These are phyloP conservation scores for Carex littledalei DNA, from an alignment of 176 grass and related monocot genomes.

Conservation along the genomic window DNA sequence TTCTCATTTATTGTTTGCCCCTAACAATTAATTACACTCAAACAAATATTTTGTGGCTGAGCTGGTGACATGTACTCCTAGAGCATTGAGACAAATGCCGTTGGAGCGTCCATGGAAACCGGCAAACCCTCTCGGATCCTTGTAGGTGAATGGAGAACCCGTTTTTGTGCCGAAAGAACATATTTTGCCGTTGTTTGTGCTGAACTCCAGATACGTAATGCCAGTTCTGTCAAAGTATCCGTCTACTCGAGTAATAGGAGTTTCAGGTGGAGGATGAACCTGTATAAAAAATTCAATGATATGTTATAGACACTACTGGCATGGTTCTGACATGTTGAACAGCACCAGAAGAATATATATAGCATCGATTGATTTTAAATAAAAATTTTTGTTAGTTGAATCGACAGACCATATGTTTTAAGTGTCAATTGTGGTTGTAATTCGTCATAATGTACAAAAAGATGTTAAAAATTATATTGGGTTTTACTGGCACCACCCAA, in stretches of 20 bases:
- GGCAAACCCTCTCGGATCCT: constrained; percentile 13
- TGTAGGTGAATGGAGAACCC: constrained; percentile 22
- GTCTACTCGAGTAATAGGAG: constrained; percentile 22
- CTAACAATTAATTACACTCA: no score
- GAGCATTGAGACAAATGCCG: constrained; percentile 10
- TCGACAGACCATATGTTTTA: neutral
- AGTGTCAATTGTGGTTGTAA: neutral
- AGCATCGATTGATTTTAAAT: neutral
- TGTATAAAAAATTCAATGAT: neutral
- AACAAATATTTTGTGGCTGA: neutral
- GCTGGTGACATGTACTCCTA: constrained; percentile 24
- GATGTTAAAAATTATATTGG: neutral
- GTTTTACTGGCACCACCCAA: neutral
- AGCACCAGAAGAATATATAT: neutral
- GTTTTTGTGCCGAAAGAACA: constrained; percentile 12
- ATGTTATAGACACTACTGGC: neutral
- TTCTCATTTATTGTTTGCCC: no score
- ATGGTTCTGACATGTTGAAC: neutral
- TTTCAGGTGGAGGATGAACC: constrained; percentile 19
- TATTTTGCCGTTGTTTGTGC: constrained; percentile 11
- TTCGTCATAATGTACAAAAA: neutral
- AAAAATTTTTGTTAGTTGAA: neutral
- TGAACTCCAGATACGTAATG: constrained; percentile 16
- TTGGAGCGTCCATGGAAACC: constrained; percentile 25
- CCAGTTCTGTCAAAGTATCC: constrained; percentile 24